Evolutionary conservation across 345 rosid genomes (phyloP), one percentile per base, ranked within the genome.

Genomic region (Murraya koenigii): DNA sequence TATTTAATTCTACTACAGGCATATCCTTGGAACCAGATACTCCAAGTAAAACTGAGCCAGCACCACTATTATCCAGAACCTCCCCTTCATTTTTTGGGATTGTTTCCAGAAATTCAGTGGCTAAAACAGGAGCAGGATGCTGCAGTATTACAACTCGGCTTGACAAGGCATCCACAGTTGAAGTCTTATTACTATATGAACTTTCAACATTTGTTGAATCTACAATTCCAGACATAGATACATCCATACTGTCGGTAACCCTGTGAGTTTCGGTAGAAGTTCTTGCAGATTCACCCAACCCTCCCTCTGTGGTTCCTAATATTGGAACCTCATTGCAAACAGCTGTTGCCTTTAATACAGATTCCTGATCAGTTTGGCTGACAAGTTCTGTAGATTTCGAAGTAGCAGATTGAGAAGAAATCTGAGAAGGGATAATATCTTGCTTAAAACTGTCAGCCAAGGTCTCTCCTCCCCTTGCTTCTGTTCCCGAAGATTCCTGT

Each of bases 21-120:
- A 85, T 90, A 30, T 96, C 95, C 75, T 82, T 87, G 22, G 88
- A 79, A 77, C 82, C 80, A 79, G 88, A 32, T 17, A 68, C 68
- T 56, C 77, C 75, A 79, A 71, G 35, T 54, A 85, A 76, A 63
- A 66, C 83, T 75, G 63, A 55, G 77, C 79, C 80, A 73, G 30
- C 81, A 71, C 76, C 85, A 52, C 71, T 11, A 60, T 76, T 86
- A 38, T 87, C 91, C 61, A 62, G 76, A 54, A 68, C 76, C 75
- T 82, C 88, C 20, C 55, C 80, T 70, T 83, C 88, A 41, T 35
- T 75, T 72, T 77, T 85, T 56, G 79, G 77, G 69, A 63, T 58
- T 72, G 78, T 66, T 66, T 80, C 89, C 2, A 80, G 77, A 80
- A 76, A 65, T 78, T 84, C 89, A n/a, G 78, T 44, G 4, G 26